A percentile compares a stretch with the other conserved stretches of the same genome.
These are phyloP conservation scores for Actinidia arguta DNA, from an alignment of 179 eudicot species.

Conservation along the genomic window DNA sequence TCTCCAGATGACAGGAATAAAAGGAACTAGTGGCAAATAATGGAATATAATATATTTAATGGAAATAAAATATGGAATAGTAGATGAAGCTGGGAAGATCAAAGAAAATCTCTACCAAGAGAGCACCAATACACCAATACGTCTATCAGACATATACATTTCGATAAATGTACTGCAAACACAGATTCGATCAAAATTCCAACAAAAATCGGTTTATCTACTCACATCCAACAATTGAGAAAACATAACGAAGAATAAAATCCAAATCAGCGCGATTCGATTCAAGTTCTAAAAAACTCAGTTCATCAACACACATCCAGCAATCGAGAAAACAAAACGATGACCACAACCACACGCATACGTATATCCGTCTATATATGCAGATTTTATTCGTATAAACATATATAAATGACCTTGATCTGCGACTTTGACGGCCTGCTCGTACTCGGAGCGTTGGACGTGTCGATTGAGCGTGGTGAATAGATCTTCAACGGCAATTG, in stretches of 20 bases:
- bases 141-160: too few relatives aligned
- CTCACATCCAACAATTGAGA: not conserved
- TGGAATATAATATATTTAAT: too few relatives aligned
- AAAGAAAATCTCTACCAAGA: too few relatives aligned
- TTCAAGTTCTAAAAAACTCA: not conserved
- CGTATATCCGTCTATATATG: not conserved
- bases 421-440: constrained; percentile 66
- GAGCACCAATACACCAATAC: too few relatives aligned
- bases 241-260: too few relatives aligned
- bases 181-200: not conserved
- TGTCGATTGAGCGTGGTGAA: constrained; percentile 76
- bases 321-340: not conserved
- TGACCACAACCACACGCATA: not conserved
- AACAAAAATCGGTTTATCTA: not conserved
- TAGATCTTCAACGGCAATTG: constrained; percentile 69
- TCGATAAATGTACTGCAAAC: too few relatives aligned
- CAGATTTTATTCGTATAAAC: too few relatives aligned
- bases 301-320: not conserved
- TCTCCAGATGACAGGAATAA: too few relatives aligned
- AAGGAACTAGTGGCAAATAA: too few relatives aligned
- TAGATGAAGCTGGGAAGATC: too few relatives aligned
- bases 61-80: too few relatives aligned
- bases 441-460: constrained; percentile 52
- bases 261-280: too few relatives aligned
- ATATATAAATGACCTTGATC: constrained; percentile 83